Evolutionary conservation across 495 filamentous ascomycete species (phyloP), one percentile per base, ranked within the genome.

Genomic region (Neurospora sp.): DNA sequence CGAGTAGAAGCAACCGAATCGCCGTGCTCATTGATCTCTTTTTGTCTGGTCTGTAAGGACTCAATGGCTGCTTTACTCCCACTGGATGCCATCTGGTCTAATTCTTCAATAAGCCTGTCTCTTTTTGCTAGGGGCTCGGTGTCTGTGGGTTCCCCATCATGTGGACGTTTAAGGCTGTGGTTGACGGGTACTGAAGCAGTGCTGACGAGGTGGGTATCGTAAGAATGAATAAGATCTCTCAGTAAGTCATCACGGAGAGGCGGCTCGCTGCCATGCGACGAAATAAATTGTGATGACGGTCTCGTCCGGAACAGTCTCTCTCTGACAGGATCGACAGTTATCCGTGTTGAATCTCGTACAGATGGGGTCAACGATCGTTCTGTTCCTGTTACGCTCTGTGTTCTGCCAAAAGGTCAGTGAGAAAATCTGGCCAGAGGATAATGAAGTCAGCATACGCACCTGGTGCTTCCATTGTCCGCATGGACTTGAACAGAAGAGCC

Each of bases 401-500:
- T 40, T 39, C n/a, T 71, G 44, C 69, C 20, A 69, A 69, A 20
- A 41, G 20, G 71, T 41, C 9, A 69, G 27, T 44, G 69, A 48
- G 7, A 7, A 71, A 16, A 48, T 20, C 9, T n/a, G 8, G 16
- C 18, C 4, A 35, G 12, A 66, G 12, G 54, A 35, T 18, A 66
- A 27, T 14, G 23, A 14, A 31, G 70, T 14, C 16, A 11, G 27
- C 66, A 31, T 69, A n/a, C 74, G 20, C 40, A 80, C 80, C 77
- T 76, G 35, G 75, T 72, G 39, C 77, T 80, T 39, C 31, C 54
- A n/a, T 62, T 59, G 69, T 80, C 78, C 16, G 77, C 11, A 23
- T 79, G 74, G 38, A 76, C 76, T 31, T 80, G 77, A n/a, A 78
- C 72, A 39, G 78, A 80, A n/a, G 75, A 77, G 39, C 77, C 75